A percentile compares a stretch with the other conserved stretches of the same genome.
Evolutionary conservation across 164 flowering plant genomes (phyloP).

Genomic region (Aristolochia contorta): DNA sequence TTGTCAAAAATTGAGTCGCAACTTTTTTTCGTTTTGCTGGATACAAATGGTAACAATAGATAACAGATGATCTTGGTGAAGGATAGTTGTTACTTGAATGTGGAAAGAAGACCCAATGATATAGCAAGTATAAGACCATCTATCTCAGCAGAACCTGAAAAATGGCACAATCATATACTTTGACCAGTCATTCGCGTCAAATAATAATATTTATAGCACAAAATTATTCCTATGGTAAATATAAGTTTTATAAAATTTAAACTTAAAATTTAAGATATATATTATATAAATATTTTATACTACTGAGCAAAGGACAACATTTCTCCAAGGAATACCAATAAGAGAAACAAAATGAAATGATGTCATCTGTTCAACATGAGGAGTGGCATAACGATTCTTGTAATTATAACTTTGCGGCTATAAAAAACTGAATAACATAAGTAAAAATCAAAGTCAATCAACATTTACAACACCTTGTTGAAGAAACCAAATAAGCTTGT

Average conservation of each 20-base stretch:
- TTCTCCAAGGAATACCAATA: too few species aligned
- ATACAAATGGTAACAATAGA: not conserved
- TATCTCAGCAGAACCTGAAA: conserved; percentile 48
- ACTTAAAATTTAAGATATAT: too few species aligned
- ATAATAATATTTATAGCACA: too few species aligned
- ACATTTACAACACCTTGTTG: conserved; percentile 40
- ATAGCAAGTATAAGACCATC: conserved; percentile 65
- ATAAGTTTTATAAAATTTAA: too few species aligned
- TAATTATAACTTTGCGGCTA: not conserved
- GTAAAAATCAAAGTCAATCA: not conserved
- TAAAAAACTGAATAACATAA: not conserved
- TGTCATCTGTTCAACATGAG: too few species aligned
- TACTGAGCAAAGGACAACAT: too few species aligned
- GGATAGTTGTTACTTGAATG: conserved; percentile 47
- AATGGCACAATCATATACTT: not conserved
- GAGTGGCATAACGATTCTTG: not conserved
- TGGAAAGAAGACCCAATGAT: conserved; percentile 60
- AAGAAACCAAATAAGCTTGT: conserved; percentile 59
- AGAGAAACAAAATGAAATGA: too few species aligned
- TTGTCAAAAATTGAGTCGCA: not conserved
- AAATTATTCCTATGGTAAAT: too few species aligned
- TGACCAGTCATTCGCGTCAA: too few species aligned
- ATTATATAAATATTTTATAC: too few species aligned
- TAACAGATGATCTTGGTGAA: not conserved
- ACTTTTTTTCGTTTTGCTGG: not conserved